phyloP scores from a whole-genome alignment of 1,139 yeast genomes.

The Suhomyces wounanorum region DNA sequence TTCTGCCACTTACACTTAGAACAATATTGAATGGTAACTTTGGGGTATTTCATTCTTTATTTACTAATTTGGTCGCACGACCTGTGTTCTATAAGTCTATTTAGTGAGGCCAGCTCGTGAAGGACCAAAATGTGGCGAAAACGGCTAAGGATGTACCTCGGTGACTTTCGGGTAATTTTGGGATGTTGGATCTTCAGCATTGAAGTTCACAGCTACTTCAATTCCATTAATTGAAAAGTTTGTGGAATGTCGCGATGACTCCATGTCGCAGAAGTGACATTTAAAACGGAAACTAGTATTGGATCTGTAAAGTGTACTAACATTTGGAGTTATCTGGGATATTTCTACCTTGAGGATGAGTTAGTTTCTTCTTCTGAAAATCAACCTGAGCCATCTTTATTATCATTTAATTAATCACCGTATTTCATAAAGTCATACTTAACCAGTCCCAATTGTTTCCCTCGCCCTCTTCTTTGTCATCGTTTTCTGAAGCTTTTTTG shows the following conservation, averaged over 20 bases:
- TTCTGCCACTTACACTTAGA: constrained; percentile 52
- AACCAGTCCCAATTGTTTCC: constrained; percentile 31
- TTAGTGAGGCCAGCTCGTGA: constrained; percentile 1
- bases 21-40: constrained; percentile 43
- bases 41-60: constrained; percentile 21
- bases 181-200: neutral
- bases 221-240: neutral
- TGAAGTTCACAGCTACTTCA: neutral
- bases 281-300: neutral
- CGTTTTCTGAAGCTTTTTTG: constrained; percentile 1
- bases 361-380: too few species aligned
- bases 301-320: too few species aligned
- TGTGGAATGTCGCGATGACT: neutral
- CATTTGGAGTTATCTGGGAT: too few species aligned
- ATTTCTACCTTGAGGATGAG: too few species aligned
- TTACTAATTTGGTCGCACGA: constrained; percentile 1
- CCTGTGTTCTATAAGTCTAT: constrained; percentile 2
- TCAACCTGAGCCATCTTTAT: too few species aligned
- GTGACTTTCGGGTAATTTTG: too few species aligned
- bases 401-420: neutral
- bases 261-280: neutral
- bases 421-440: constrained; percentile 20
- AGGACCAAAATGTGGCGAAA: neutral
- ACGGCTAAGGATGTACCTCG: too few species aligned
- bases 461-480: constrained; percentile 11